phyloP scores from a whole-genome alignment of 2,329 filamentous ascomycete species.

The Nothophaeocryptopus gaeumannii region DNA sequence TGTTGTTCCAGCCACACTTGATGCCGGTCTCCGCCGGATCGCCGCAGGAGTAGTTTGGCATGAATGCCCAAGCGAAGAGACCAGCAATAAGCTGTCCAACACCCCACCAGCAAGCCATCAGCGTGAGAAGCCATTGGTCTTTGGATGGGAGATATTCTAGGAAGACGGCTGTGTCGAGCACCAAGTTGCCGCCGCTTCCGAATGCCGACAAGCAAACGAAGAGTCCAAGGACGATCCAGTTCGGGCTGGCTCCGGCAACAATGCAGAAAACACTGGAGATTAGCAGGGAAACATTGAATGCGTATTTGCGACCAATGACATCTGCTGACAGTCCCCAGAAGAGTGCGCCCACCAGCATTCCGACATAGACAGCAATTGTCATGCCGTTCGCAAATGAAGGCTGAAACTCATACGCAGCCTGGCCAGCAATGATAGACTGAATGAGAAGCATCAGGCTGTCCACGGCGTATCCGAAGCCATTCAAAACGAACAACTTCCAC shows the following conservation, averaged over 20 bases:
- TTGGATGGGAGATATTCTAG: constrained; percentile 56
- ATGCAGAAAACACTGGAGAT: constrained; percentile 62
- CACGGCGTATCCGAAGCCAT: constrained; percentile 61
- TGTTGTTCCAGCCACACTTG: constrained; percentile 51
- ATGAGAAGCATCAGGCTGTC: constrained; percentile 58
- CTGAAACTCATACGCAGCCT: constrained; percentile 59
- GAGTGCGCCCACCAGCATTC: constrained; percentile 55
- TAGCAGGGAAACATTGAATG: constrained; percentile 66
- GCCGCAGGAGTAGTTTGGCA: constrained; percentile 51
- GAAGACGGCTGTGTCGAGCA: constrained; percentile 61
- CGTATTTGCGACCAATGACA: constrained; percentile 64
- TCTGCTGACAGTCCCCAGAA: constrained; percentile 69
- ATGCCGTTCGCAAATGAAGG: constrained; percentile 54
- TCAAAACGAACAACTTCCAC: constrained; percentile 59
- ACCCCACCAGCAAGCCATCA: constrained; percentile 60
- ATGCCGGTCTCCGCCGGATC: constrained; percentile 39
- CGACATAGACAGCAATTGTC: constrained; percentile 60
- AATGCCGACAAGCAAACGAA: constrained; percentile 64
- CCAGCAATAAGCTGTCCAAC: constrained; percentile 52
- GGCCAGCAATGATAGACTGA: constrained; percentile 60
- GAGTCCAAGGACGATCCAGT: constrained; percentile 62
- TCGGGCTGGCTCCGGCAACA: constrained; percentile 64
- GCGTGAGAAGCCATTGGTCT: constrained; percentile 63
- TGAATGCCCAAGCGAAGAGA: constrained; percentile 55
- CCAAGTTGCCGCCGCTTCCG: constrained; percentile 62